Conservation (phyloP, 495 filamentous ascomycete species). For the Aspergillus haitiensis region DNA sequence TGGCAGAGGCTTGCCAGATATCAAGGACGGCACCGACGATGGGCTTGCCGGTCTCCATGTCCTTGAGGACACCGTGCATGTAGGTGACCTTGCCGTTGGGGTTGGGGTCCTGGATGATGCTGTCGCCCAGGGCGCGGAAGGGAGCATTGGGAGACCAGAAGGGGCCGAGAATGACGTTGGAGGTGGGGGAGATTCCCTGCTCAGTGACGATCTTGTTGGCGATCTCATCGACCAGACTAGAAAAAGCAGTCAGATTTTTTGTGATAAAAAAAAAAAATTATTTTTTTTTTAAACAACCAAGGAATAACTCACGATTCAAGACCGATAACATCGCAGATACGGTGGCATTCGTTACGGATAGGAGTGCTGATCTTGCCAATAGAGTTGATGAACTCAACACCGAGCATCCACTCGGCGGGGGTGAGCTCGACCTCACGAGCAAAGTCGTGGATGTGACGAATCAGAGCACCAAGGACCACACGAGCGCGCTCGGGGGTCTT, state of each 20-base stretch:
- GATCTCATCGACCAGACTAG: conserved; percentile 77
- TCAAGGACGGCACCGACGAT: conserved; percentile 73
- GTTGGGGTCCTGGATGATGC: conserved; percentile 67
- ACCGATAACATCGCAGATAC: conserved; percentile 75
- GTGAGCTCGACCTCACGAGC: conserved; percentile 79
- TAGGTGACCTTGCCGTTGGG: conserved; percentile 62
- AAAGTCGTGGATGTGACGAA: conserved; percentile 81
- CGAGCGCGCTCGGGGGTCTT: conserved; percentile 68
- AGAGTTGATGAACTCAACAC: conserved; percentile 62
- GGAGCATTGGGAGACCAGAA: conserved; percentile 87
- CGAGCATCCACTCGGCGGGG: conserved; percentile 76
- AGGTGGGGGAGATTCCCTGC: conserved; percentile 68
- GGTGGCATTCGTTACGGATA: conserved; percentile 74
- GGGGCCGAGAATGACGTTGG: conserved; percentile 79
- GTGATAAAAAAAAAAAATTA: not conserved
- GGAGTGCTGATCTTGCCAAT: conserved; percentile 56
- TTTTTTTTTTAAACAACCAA: not conserved
- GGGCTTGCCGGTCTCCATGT: conserved; percentile 70
- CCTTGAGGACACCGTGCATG: conserved; percentile 75
- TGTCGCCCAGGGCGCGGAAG: conserved; percentile 68
- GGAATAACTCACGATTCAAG: conserved; percentile 66
- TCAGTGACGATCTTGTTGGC: conserved; percentile 77
- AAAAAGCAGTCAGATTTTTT: conserved; percentile 12
- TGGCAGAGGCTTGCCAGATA: conserved; percentile 83
- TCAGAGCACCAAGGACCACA: conserved; percentile 62